Base-by-base conservation (phyloP, 2,329 filamentous ascomycete genomes). In the Juglanconis sp. region DNA sequence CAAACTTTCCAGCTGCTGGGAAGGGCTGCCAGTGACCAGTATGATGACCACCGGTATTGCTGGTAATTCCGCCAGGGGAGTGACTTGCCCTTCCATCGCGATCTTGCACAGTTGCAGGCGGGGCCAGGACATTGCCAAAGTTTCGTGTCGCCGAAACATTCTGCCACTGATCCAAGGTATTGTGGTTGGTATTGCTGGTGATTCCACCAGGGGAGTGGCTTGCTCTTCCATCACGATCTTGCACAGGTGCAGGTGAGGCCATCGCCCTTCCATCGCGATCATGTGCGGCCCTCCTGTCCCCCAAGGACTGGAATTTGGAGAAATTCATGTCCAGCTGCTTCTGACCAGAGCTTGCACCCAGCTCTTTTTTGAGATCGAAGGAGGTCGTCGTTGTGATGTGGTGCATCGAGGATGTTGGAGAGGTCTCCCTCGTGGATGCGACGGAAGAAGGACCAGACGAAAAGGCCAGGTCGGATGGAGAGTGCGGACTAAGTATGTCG, bases 371-470 rank as follows among this genome's bases (percentile, higher is more conserved):
- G 38, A n/a, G 15, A 3, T 17, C 6, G 5, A 13, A 15, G 10
- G 55, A 36, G 8, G 34, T 44, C n/a, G 32, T 42, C 32, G 50
- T 34, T 13, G 51, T 51, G n/a, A 15, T 52, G 9, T 58, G 32
- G 24, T 61, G 51, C 11, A 50, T 60, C 46, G 54, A 61, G 52
- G 40, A 56, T 51, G 54, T 51, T 60, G 61, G 61, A 38, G 58
- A 63, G 36, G 58, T 63, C 53, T 61, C 54, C 44, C 61, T 56
- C 42, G 54, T 63, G 32, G 55, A 61, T 30, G 52, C 52, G 32
- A 51, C 54, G 44, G 61, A 61, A 47, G 40, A 50, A 34, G 47
- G 34, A 46, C 51, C 40, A 46, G 61, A 58, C 8, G 51, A 58
- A 51, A 38, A 55, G 31, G 46, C 44, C 35, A 59, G 30, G 42